These are phyloP conservation scores for Trypanosoma cruzi DNA, from an alignment of 208 protist genomes.

Conservation along the genomic window DNA sequence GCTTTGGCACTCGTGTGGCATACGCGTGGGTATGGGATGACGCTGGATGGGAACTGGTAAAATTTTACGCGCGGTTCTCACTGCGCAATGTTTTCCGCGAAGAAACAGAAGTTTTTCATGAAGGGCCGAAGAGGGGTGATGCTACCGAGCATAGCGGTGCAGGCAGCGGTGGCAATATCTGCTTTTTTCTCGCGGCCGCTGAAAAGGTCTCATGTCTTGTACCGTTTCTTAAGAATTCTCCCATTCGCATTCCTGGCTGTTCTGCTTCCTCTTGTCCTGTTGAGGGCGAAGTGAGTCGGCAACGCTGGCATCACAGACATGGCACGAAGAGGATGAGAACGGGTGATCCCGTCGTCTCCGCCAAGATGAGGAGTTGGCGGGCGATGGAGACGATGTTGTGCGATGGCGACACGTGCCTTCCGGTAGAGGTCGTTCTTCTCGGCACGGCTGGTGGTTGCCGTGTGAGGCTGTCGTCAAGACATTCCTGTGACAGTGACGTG, in stretches of 20 bases:
- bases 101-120: not conserved
- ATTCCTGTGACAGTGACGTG: not conserved
- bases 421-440: slow-evolving; percentile 23
- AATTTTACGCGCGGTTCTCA: not conserved
- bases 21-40: slow-evolving; percentile 54
- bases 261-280: not conserved
- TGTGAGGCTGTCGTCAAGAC: not conserved
- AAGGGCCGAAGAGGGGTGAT: not conserved
- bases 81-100: not conserved
- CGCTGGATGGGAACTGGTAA: slow-evolving; percentile 10
- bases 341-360: not conserved
- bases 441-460: not conserved
- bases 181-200: slow-evolving; percentile 10
- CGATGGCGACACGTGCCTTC: slow-evolving; percentile 11
- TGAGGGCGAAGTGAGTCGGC: not conserved
- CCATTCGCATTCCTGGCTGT: slow-evolving; percentile 4
- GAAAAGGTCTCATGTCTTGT: slow-evolving; percentile 1
- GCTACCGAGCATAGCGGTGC: not conserved
- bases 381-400: slow-evolving; percentile 9
- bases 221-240: slow-evolving; percentile 11
- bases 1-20: slow-evolving; percentile 59
- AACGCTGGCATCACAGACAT: not conserved
- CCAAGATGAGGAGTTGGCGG: not conserved
- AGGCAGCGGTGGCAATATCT: not conserved
- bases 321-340: not conserved